Conservation (phyloP, 2,329 filamentous ascomycete species). For the Venturia aucupariae region DNA sequence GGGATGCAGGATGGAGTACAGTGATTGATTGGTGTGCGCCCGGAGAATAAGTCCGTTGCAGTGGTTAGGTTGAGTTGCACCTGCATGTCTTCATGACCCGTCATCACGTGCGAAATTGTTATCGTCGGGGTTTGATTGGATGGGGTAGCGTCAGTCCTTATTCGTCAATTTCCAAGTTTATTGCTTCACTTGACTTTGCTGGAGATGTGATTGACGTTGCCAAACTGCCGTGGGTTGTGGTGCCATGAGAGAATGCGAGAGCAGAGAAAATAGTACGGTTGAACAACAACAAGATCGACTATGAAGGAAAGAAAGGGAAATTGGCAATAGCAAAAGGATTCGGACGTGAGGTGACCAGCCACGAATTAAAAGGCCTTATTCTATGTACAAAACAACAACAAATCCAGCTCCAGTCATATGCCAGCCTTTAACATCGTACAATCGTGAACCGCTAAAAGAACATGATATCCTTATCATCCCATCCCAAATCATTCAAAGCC, state of each 20-base stretch:
- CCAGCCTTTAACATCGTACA: slow-evolving; percentile 20
- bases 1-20: too few relatives aligned
- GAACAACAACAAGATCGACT: too few relatives aligned
- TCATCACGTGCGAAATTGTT: background rate
- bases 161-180: background rate
- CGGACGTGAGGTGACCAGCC: background rate
- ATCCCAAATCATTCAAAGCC: slow-evolving; percentile 54
- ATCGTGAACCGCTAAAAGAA: slow-evolving; percentile 52
- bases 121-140: background rate
- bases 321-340: too few relatives aligned
- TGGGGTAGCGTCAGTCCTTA: background rate
- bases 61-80: too few relatives aligned
- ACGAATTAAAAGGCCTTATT: background rate
- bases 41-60: background rate
- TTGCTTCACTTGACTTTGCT: background rate
- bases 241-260: too few relatives aligned
- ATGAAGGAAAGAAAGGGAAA: too few relatives aligned
- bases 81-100: too few relatives aligned
- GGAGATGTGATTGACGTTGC: too few relatives aligned
- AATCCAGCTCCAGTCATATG: background rate
- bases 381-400: background rate
- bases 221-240: too few relatives aligned
- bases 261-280: too few relatives aligned
- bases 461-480: slow-evolving; percentile 61
- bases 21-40: background rate